Evolutionary conservation across 352 stramenopile genomes (phyloP).

Genomic region (Globisporangium barbulae): DNA sequence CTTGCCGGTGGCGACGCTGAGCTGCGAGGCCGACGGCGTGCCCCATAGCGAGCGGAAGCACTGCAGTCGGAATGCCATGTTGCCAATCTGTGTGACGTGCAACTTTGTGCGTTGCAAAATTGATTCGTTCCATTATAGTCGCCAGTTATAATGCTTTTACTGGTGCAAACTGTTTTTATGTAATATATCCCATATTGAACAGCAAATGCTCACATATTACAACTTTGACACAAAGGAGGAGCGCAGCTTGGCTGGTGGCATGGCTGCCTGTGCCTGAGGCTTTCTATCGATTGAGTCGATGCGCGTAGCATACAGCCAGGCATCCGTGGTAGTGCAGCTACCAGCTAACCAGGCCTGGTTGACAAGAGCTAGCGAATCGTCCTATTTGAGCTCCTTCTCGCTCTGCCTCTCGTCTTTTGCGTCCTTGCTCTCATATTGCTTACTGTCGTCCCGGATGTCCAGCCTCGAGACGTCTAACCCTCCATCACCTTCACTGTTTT

Average conservation of each 20-base stretch:
- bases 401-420: not conserved
- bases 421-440: not conserved
- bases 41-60: slow-evolving; percentile 67
- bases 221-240: not conserved
- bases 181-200: too few species aligned
- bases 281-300: too few species aligned
- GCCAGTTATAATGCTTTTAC: not conserved
- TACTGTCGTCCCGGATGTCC: not conserved
- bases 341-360: not conserved
- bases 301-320: too few species aligned
- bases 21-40: slow-evolving; percentile 31
- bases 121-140: not conserved
- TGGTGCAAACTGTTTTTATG: not conserved
- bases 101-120: not conserved
- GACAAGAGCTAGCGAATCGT: not conserved
- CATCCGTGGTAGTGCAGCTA: not conserved
- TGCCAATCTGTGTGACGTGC: not conserved
- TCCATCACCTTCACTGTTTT: not conserved
- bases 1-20: slow-evolving; percentile 17
- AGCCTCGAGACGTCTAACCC: not conserved
- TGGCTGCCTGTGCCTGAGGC: too few species aligned
- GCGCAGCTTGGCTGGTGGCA: too few species aligned
- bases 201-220: not conserved
- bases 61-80: slow-evolving; percentile 24
- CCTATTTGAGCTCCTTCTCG: slow-evolving; percentile 11